These are phyloP conservation scores for Colletotrichum lupini DNA, from an alignment of 2,329 filamentous ascomycete species.

Conservation along the genomic window DNA sequence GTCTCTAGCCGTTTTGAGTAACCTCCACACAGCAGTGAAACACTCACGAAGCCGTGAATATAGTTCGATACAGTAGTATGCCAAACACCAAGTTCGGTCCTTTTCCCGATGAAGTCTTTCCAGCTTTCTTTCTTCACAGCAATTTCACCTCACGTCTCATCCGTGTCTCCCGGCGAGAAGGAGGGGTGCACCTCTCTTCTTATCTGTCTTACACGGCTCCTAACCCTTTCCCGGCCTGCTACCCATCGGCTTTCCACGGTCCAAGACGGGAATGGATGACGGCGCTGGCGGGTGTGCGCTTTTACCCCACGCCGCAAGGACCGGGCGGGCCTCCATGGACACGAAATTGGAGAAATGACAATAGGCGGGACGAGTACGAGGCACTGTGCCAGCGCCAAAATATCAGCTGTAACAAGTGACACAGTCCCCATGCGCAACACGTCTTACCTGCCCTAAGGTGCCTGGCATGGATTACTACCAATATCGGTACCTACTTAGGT, in stretches of 20 bases:
- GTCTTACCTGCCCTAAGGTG: too few relatives aligned
- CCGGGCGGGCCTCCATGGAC: not conserved
- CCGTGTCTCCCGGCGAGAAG: not conserved
- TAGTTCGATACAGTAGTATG: not conserved
- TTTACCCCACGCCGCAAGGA: not conserved
- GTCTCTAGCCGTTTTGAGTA: not conserved
- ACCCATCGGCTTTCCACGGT: constrained; percentile 26
- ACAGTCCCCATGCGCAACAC: too few relatives aligned
- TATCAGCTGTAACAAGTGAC: too few relatives aligned
- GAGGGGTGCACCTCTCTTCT: not conserved
- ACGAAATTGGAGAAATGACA: not conserved
- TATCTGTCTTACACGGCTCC: not conserved
- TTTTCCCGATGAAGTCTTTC: not conserved
- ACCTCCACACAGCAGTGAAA: not conserved
- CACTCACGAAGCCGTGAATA: not conserved
- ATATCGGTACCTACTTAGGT: too few relatives aligned
- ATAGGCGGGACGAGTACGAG: too few relatives aligned
- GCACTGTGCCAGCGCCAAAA: too few relatives aligned
- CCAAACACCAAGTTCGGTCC: too few relatives aligned
- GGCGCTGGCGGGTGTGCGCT: not conserved
- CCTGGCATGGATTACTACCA: too few relatives aligned
- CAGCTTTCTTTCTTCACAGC: not conserved
- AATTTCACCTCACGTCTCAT: not conserved
- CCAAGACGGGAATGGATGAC: constrained; percentile 7
- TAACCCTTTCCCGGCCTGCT: not conserved